phyloP scores from a whole-genome alignment of 257 asterid species.

The Nyctanthes arbortristis region DNA sequence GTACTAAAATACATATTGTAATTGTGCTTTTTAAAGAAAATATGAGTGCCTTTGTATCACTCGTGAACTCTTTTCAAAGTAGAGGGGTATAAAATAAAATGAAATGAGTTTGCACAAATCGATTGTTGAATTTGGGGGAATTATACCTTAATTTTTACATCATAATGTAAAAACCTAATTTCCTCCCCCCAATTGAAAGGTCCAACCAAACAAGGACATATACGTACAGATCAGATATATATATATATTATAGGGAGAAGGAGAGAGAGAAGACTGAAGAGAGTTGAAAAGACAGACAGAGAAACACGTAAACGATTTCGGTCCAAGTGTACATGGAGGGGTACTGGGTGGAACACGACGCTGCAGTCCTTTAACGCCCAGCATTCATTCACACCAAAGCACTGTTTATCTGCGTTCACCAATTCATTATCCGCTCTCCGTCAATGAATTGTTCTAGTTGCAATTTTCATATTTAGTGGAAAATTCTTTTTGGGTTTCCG shows the following conservation, averaged over 20 bases:
- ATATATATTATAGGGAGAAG: too few species aligned
- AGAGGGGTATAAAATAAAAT: too few species aligned
- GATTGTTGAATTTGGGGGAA: too few species aligned
- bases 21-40: too few species aligned
- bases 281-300: conserved; percentile 18
- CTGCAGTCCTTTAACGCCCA: conserved; percentile 4
- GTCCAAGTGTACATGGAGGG: conserved; percentile 72
- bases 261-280: conserved; percentile 5
- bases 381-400: conserved; percentile 19
- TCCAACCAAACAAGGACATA: too few species aligned
- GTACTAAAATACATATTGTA: too few species aligned
- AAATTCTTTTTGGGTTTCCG: conserved; percentile 1
- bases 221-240: background rate
- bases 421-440: background rate
- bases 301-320: conserved; percentile 74
- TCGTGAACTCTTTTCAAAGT: too few species aligned
- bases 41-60: too few species aligned
- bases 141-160: too few species aligned
- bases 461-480: background rate
- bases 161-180: too few species aligned
- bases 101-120: too few species aligned
- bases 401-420: conserved; percentile 27
- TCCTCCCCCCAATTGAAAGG: too few species aligned
- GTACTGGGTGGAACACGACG: conserved; percentile 56
- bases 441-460: background rate